Conservation (phyloP, 768 basidiomycete species). For the Hypholoma fasciculare region DNA sequence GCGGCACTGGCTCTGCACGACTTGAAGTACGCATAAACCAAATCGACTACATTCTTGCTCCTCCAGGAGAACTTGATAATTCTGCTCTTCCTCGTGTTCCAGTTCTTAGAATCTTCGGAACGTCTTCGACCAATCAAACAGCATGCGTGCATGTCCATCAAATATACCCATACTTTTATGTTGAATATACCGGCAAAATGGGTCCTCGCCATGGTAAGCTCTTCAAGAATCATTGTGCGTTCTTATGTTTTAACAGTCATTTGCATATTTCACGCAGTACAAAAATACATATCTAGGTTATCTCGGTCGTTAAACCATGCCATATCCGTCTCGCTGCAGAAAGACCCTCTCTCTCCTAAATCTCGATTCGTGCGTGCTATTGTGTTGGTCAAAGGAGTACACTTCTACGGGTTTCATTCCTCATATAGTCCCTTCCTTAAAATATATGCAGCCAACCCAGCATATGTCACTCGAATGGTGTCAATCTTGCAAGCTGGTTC, state of each 20-base stretch:
- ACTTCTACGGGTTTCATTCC: conserved; percentile 93
- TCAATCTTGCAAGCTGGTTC: conserved; percentile 81
- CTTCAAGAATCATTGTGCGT: neutral
- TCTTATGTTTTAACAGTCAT: neutral
- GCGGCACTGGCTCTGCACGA: conserved; percentile 10
- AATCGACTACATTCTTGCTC: conserved; percentile 64
- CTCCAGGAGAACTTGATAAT: conserved; percentile 67
- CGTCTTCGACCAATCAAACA: conserved; percentile 73
- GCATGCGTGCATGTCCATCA: conserved; percentile 92
- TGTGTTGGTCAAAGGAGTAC: conserved; percentile 87
- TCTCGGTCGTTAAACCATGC: conserved; percentile 83
- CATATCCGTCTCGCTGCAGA: conserved; percentile 77
- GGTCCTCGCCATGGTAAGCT: conserved; percentile 59
- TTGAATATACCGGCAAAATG: conserved; percentile 76
- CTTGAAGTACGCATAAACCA: conserved; percentile 49
- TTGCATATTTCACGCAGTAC: conserved; percentile 48
- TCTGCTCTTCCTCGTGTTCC: conserved; percentile 66
- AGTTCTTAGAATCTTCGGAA: conserved; percentile 83
- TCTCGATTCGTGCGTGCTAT: conserved; percentile 74
- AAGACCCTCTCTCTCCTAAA: conserved; percentile 58
- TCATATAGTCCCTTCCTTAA: conserved; percentile 89
- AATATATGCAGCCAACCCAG: conserved; percentile 73
- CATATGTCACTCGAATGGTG: conserved; percentile 63
- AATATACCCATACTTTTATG: conserved; percentile 91
- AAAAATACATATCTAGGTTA: conserved; percentile 66